Evolutionary conservation across 129 eudicot genomes (phyloP).

Genomic region (Artemisia tridentata): DNA sequence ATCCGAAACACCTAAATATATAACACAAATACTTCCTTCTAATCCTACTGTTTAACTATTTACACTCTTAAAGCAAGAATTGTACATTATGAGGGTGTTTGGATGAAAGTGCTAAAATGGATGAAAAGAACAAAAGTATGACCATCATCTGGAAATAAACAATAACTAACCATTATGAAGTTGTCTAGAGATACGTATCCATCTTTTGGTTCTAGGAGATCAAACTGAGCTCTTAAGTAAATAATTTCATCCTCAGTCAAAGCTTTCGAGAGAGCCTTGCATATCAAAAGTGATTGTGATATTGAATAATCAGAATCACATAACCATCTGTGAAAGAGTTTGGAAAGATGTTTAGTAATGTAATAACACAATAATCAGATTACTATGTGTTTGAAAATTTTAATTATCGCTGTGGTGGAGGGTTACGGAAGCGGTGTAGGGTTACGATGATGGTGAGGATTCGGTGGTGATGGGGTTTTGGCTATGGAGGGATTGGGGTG

Average conservation of each 20-base stretch:
- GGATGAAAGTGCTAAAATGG: conserved; percentile 2
- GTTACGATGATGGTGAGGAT: no score
- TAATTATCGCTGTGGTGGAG: no score
- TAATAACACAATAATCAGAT: no score
- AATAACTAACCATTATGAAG: conserved; percentile 69
- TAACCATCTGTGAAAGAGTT: no score
- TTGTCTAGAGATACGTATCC: conserved; percentile 71
- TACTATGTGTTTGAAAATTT: no score
- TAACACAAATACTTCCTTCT: not conserved
- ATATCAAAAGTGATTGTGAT: no score
- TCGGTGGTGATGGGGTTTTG: no score
- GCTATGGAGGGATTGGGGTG: no score
- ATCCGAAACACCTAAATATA: not conserved
- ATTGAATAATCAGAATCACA: no score
- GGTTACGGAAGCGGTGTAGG: no score
- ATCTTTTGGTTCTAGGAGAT: conserved; percentile 78
- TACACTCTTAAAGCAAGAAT: not conserved
- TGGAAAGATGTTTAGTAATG: no score
- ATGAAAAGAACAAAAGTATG: conserved; percentile 4
- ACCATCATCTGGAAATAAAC: not conserved
- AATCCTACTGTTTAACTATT: conserved; percentile 3
- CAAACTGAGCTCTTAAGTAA: conserved; percentile 79
- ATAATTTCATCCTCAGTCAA: conserved; percentile 74
- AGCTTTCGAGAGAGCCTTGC: conserved; percentile 90
- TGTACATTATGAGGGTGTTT: no score